Evolutionary conservation across 805 yeast species (phyloP).

Genomic region (Cyberlindnera lachancei): DNA sequence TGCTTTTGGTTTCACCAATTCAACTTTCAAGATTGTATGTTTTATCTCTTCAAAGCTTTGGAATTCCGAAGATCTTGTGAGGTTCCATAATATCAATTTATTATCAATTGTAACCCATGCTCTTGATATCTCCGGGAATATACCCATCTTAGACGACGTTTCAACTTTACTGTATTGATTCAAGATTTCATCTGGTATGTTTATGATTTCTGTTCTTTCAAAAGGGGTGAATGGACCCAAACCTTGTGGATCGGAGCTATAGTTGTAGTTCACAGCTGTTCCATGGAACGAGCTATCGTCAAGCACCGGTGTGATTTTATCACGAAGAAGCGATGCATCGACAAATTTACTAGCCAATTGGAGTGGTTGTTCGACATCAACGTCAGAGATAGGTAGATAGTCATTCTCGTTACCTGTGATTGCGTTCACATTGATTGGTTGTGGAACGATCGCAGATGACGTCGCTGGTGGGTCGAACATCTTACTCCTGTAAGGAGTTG

Average conservation of each 20-base stretch:
- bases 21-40: constrained; percentile 70
- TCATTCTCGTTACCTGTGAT: constrained; percentile 21
- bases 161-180: constrained; percentile 64
- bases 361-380: constrained; percentile 29
- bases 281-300: constrained; percentile 42
- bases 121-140: constrained; percentile 70
- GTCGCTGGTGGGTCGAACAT: constrained; percentile 8
- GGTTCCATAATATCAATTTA: constrained; percentile 80
- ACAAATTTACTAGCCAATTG: constrained; percentile 60
- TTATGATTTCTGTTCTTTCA: constrained; percentile 58
- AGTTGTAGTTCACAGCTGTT: constrained; percentile 61
- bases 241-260: constrained; percentile 41
- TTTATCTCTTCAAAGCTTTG: constrained; percentile 76
- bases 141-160: constrained; percentile 69
- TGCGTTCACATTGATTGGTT: constrained; percentile 7
- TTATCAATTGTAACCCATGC: constrained; percentile 85
- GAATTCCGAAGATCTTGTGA: constrained; percentile 53
- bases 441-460: constrained; percentile 5
- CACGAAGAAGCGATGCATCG: constrained; percentile 47
- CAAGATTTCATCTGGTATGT: constrained; percentile 75
- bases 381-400: constrained; percentile 24
- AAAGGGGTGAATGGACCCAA: constrained; percentile 60
- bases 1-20: constrained; percentile 72
- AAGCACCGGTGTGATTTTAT: constrained; percentile 49
- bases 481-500: constrained; percentile 20